phyloP scores from a whole-genome alignment of 805 yeast species.

The Metschnikowia lochheadii region DNA sequence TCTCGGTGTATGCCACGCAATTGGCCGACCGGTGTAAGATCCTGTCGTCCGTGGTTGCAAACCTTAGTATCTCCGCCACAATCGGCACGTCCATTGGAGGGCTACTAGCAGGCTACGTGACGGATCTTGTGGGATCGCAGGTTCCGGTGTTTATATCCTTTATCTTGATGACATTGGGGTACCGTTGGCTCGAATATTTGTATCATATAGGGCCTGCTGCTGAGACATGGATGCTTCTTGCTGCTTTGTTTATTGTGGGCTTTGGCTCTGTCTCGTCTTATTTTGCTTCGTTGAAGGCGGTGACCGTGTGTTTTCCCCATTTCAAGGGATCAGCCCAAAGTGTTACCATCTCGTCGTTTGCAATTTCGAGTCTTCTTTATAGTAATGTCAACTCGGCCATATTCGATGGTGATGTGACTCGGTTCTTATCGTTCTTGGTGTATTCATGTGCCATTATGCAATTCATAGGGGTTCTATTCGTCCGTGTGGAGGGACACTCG shows the following conservation, averaged over 20 bases:
- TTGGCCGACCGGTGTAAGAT: conserved; percentile 29
- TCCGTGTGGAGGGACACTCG: conserved; percentile 27
- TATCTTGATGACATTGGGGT: conserved; percentile 23
- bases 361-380: conserved; percentile 29
- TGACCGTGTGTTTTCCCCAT: conserved; percentile 29
- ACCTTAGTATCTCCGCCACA: conserved; percentile 30
- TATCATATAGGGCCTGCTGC: conserved; percentile 20
- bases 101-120: conserved; percentile 27
- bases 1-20: conserved; percentile 31
- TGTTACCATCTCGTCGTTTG: conserved; percentile 34
- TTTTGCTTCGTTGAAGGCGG: conserved; percentile 33
- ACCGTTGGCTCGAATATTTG: conserved; percentile 24
- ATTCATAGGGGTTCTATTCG: conserved; percentile 27
- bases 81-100: conserved; percentile 34
- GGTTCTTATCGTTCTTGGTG: conserved; percentile 23
- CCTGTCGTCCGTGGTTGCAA: conserved; percentile 26
- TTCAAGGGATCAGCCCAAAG: conserved; percentile 35
- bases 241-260: conserved; percentile 30
- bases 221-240: conserved; percentile 15
- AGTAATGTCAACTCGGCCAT: conserved; percentile 20
- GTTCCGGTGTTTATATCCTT: conserved; percentile 29
- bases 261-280: conserved; percentile 33
- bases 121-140: conserved; percentile 33
- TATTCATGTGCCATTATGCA: conserved; percentile 23
- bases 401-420: conserved; percentile 21